Conservation (phyloP, 2,329 filamentous ascomycete species). For the Beauveria medogensis region DNA sequence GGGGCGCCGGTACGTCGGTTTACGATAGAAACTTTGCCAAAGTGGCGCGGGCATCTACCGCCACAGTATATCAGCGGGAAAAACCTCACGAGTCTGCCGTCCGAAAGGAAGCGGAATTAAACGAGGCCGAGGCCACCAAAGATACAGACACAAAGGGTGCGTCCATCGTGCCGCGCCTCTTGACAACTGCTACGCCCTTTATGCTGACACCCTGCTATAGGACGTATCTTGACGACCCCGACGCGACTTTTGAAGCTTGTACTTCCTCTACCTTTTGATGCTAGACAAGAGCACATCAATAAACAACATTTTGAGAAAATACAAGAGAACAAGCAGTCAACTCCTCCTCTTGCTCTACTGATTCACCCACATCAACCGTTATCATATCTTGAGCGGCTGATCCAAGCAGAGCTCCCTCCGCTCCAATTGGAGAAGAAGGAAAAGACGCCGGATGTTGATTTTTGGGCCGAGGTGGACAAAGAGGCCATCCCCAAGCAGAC, state of each 20-base stretch:
- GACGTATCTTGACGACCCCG: constrained; percentile 73
- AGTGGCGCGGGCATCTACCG: constrained; percentile 7
- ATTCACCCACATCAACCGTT: constrained; percentile 86
- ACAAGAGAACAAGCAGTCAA: constrained; percentile 26
- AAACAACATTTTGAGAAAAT: constrained; percentile 29
- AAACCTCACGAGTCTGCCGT: not conserved
- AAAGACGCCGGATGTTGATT: constrained; percentile 65
- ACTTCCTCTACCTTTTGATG: constrained; percentile 53
- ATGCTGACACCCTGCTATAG: constrained; percentile 25
- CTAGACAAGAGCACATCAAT: constrained; percentile 32
- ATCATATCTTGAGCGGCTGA: constrained; percentile 80
- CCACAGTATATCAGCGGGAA: constrained; percentile 1
- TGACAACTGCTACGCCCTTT: not conserved
- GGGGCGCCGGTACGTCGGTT: not conserved
- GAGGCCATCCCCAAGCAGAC: constrained; percentile 35
- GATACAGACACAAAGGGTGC: constrained; percentile 18
- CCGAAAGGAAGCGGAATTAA: not conserved
- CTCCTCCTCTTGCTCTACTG: constrained; percentile 79
- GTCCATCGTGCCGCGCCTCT: not conserved
- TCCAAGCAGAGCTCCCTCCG: constrained; percentile 76
- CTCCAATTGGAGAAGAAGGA: constrained; percentile 57
- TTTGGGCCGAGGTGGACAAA: constrained; percentile 68
- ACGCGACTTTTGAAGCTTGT: constrained; percentile 74
- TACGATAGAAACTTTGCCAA: not conserved
- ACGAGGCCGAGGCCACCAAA: constrained; percentile 11